Evolutionary conservation across 768 basidiomycete genomes (phyloP).

Genomic region (Pleurotus giganteus): DNA sequence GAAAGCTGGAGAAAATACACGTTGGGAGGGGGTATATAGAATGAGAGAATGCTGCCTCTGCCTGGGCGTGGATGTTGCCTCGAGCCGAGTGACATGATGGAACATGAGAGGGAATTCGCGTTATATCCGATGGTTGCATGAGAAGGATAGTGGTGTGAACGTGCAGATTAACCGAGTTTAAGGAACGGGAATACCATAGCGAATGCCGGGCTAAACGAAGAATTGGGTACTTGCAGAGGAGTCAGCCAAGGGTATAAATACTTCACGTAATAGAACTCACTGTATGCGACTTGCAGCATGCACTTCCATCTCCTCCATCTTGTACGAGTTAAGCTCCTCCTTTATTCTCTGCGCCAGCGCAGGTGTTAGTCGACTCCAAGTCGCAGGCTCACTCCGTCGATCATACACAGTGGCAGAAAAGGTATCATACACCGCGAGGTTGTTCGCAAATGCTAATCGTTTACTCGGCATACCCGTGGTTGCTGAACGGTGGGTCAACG

Average conservation of each 20-base stretch:
- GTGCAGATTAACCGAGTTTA: background rate
- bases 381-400: constrained; percentile 91
- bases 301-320: constrained; percentile 99
- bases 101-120: constrained; percentile 8
- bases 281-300: constrained; percentile 90
- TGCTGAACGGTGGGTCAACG: constrained; percentile 69
- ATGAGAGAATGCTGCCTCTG: constrained; percentile 8
- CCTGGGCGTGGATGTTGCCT: constrained; percentile 2
- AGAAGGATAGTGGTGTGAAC: constrained; percentile 1
- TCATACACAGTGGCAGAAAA: constrained; percentile 91
- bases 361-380: constrained; percentile 95
- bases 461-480: constrained; percentile 58
- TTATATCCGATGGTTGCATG: constrained; percentile 5
- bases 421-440: constrained; percentile 95
- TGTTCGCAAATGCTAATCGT: constrained; percentile 84
- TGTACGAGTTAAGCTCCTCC: constrained; percentile 97
- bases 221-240: constrained; percentile 13
- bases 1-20: background rate
- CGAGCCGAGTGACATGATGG: constrained; percentile 3
- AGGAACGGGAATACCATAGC: background rate
- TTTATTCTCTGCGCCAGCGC: constrained; percentile 95
- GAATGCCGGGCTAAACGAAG: constrained; percentile 12
- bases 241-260: background rate
- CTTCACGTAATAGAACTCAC: constrained; percentile 47
- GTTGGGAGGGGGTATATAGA: constrained; percentile 8